A percentile compares a stretch with the other conserved stretches of the same genome.
These are phyloP conservation scores for Rubia yunnanensis DNA, from an alignment of 257 asterid genomes.

Conservation along the genomic window DNA sequence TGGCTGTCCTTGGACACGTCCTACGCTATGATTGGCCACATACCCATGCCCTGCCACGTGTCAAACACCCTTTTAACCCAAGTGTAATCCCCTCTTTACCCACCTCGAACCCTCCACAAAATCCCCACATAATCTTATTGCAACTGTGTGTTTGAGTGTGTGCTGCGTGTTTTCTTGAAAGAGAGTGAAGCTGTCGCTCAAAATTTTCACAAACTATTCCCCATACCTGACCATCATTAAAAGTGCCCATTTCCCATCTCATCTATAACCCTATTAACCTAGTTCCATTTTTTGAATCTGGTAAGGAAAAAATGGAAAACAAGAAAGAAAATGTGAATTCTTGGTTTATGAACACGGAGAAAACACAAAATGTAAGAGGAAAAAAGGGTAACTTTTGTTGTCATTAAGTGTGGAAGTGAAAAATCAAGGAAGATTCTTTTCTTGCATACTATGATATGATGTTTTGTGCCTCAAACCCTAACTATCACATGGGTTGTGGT, in stretches of 20 bases:
- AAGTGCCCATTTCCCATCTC: slow-evolving; percentile 8
- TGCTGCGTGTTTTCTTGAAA: slow-evolving; percentile 31
- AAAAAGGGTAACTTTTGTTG: slow-evolving; percentile 9
- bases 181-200: slow-evolving; percentile 42
- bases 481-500: background rate
- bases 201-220: slow-evolving; percentile 17
- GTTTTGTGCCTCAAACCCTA: slow-evolving; percentile 19
- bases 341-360: slow-evolving; percentile 4
- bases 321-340: background rate
- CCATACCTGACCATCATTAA: slow-evolving; percentile 19
- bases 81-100: slow-evolving; percentile 40
- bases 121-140: slow-evolving; percentile 46
- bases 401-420: slow-evolving; percentile 29
- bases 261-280: too few species aligned
- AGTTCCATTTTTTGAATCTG: background rate
- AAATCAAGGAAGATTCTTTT: slow-evolving; percentile 44
- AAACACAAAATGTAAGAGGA: slow-evolving; percentile 3
- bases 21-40: slow-evolving; percentile 65
- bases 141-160: slow-evolving; percentile 18
- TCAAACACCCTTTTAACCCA: slow-evolving; percentile 20
- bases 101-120: slow-evolving; percentile 60
- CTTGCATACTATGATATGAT: slow-evolving; percentile 18
- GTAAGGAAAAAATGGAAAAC: background rate
- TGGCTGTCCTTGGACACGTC: slow-evolving; percentile 71
- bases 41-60: slow-evolving; percentile 25